Evolutionary conservation across 768 basidiomycete genomes (phyloP), one percentile per base, ranked within the genome.

Genomic region (Tulasnella calospora): DNA sequence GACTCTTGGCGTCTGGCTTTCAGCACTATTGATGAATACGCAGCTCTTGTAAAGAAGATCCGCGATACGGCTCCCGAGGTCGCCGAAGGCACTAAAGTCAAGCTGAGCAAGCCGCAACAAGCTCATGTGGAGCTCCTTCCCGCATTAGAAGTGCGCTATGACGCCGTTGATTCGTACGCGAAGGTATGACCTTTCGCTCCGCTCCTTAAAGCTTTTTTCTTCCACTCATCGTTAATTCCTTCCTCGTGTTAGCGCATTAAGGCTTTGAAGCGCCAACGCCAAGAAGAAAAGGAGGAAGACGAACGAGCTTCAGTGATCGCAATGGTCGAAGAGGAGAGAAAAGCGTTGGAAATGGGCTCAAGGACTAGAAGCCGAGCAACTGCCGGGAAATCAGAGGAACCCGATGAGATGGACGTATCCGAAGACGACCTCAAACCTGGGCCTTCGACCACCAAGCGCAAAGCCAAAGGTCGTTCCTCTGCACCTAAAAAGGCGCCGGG

Each of bases 11-110:
- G 44, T 44, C 21, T 6, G 46, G 30, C 35, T 38, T 55, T 36
- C 23, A 47, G 92, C 3, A 91, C 92, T 21, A 87, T 88, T 69
- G 90, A 90, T 72, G 93, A 95, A 82, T 94, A 94, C 81, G 78
- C 90, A 19, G 86, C 85, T 6, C 83, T 89, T 61, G 86, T 94
- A 77, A 90, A 90, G 80, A 86, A 87, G 72, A 83, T 95, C 61
- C 61, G 61, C 61, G 61, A 67, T 81, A 92, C 91, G 82, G 83
- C 82, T 27, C 44, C 83, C 12, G 84, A 83, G 30, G 30, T 30
- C 21, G 77, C 74, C n/a, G 36, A 61, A 71, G 67, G 40, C 23
- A 7, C 57, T 36, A 57, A 76, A 23, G 36, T 23, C 30, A 61
- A 38, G 51, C 3, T 57, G 51, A 40, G n/a, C 27, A 76, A 76